Evolutionary conservation across 2,329 filamentous ascomycete species (phyloP), one percentile per base, ranked within the genome.

Genomic region (Claviceps sorghi): DNA sequence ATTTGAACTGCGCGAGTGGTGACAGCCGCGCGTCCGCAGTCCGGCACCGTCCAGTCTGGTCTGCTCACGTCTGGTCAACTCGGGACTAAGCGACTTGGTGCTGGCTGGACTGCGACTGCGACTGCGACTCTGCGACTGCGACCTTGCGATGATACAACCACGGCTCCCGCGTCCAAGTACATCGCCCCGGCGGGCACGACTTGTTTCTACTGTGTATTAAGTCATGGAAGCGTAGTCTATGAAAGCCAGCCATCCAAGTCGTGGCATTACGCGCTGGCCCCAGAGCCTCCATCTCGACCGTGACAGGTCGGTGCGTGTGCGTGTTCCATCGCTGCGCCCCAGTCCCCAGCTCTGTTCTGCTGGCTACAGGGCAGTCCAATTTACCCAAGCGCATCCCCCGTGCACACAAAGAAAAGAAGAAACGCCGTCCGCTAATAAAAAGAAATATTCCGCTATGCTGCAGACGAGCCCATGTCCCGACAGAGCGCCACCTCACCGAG

Each of bases 381-480:
- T 44, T 19, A 44, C 6, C 36, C 40, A 21, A 50, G 15, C n/a
- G 29, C 42, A 29, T 36, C 30, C 30, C 22, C 19, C 10, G 32
- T 53, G 32, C 47, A 40, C 32, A 50, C 6, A 34, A 42, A 49
- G 29, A 29, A 44, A 44, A 29, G 44, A 17, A 42, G 51, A 53
- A 50, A 45, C 34, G 42, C 47, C 52, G 21, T 30, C 26, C 42
- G 42, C 29, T 38, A 53, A 50, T 38, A 22, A 53, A 50, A 44
- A 17, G 26, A 38, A 32, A 46, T 17, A 32, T 22, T 19, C 48
- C 50, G 53, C 53, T 54, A 54, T 54, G 53, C 53, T 43, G 47
- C 36, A 52, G 32, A 26, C 40, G 36, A 19, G 32, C 19, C n/a
- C n/a, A 5, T 4, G 7, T 42, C 38, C 29, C 44, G n/a, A 9